A percentile compares a stretch with the other conserved stretches of the same genome.
phyloP scores from a whole-genome alignment of 345 rosid genomes.

The Brassica rapa region DNA sequence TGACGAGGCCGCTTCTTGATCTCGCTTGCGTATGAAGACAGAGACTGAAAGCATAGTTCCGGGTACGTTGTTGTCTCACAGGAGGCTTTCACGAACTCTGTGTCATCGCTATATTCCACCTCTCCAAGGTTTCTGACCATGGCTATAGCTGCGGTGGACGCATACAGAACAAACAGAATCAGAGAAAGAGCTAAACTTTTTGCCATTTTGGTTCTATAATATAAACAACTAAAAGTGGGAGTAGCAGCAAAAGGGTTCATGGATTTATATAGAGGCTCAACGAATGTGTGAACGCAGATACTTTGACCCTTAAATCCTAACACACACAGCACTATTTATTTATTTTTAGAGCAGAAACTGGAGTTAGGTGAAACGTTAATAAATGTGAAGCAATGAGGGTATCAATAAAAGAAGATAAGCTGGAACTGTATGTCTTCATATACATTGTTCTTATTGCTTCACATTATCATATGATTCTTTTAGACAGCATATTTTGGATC shows the following conservation, averaged over 20 bases:
- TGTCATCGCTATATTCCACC: conserved; percentile 17
- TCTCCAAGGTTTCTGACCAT: conserved; percentile 41
- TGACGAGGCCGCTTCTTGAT: conserved; percentile 64
- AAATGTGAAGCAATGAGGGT: conserved; percentile 28
- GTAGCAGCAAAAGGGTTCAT: conserved; percentile 16
- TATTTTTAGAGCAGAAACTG: background rate
- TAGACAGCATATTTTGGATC: conserved; percentile 30
- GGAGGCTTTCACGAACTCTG: conserved; percentile 56
- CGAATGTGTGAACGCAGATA: conserved; percentile 26
- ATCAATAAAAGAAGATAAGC: conserved; percentile 37
- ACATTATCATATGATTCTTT: conserved; percentile 25
- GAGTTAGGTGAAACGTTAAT: conserved; percentile 37
- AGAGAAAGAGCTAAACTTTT: conserved; percentile 21
- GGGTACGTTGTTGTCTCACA: conserved; percentile 71
- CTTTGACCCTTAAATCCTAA: conserved; percentile 28
- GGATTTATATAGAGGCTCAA: conserved; percentile 21
- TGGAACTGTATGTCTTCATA: conserved; percentile 33
- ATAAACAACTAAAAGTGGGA: background rate
- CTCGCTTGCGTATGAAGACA: conserved; percentile 56
- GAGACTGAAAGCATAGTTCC: conserved; percentile 60
- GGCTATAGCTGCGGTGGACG: conserved; percentile 34
- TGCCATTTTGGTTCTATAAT: conserved; percentile 30
- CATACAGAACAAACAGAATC: conserved; percentile 30
- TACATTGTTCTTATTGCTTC: background rate
- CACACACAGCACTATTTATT: background rate